Evolutionary conservation across 495 filamentous ascomycete species (phyloP).

Genomic region (Aspergillus baeticus): DNA sequence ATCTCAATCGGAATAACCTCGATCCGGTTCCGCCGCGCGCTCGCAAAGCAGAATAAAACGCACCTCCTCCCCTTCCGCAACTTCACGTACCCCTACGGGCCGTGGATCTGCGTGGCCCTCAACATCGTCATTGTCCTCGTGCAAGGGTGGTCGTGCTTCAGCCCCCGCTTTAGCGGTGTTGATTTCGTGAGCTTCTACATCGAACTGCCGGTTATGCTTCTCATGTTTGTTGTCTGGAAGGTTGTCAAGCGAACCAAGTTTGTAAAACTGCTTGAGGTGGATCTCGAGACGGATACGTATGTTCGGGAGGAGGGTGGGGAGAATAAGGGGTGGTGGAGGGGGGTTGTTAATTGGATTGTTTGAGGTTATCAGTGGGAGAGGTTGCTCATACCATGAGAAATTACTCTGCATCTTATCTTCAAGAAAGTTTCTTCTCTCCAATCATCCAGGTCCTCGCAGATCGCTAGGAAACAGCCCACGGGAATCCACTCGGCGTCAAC

Average conservation of each 20-base stretch:
- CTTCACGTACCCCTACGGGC: slow-evolving; percentile 60
- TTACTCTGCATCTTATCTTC: background rate
- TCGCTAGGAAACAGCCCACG: background rate
- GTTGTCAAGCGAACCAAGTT: slow-evolving; percentile 43
- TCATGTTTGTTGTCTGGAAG: slow-evolving; percentile 54
- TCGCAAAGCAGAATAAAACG: slow-evolving; percentile 52
- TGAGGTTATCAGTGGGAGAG: background rate
- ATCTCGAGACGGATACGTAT: slow-evolving; percentile 55
- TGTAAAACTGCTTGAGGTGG: slow-evolving; percentile 42
- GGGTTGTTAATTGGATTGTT: slow-evolving; percentile 5
- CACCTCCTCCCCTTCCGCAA: slow-evolving; percentile 61
- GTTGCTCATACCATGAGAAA: no score
- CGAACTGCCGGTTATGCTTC: slow-evolving; percentile 49
- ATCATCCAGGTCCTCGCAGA: no score
- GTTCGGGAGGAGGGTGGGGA: slow-evolving; percentile 12
- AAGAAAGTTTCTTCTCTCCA: no score
- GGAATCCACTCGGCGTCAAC: background rate
- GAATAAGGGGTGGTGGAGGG: background rate
- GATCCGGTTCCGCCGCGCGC: slow-evolving; percentile 55
- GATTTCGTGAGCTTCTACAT: slow-evolving; percentile 54
- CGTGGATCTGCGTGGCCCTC: slow-evolving; percentile 48
- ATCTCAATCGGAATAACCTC: slow-evolving; percentile 58
- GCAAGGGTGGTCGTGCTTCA: slow-evolving; percentile 60
- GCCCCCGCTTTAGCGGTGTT: slow-evolving; percentile 47
- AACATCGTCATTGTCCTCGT: slow-evolving; percentile 57